Conservation (phyloP, 805 yeast genomes). For the Metschnikowia aberdeeniae region DNA sequence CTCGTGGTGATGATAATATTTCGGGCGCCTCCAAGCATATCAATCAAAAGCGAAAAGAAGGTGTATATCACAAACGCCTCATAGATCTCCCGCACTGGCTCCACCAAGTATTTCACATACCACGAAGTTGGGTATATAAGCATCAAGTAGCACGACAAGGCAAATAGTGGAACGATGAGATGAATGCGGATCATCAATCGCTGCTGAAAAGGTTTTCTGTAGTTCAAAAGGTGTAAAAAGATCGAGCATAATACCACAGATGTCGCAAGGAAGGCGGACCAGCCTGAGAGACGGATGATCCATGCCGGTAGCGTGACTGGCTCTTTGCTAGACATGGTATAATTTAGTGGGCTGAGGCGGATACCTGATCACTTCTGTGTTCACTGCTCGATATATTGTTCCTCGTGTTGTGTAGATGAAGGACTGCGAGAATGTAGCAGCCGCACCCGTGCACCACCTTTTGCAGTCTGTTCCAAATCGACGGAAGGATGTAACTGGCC, state of each 20-base stretch:
- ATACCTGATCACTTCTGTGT: no score
- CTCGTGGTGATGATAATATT: constrained; percentile 67
- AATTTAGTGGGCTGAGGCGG: no score
- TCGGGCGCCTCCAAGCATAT: constrained; percentile 89
- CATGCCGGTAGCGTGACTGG: constrained; percentile 18
- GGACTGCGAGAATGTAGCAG: not conserved
- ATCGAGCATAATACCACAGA: constrained; percentile 24
- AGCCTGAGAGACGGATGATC: constrained; percentile 19
- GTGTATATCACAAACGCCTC: constrained; percentile 96
- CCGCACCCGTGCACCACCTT: constrained; percentile 1
- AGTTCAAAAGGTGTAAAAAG: constrained; percentile 48
- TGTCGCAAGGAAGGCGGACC: constrained; percentile 21
- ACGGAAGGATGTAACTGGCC: no score
- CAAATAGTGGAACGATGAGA: constrained; percentile 76
- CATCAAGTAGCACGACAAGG: constrained; percentile 62
- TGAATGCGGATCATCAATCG: constrained; percentile 79
- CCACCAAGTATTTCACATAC: constrained; percentile 46
- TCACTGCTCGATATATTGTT: no score
- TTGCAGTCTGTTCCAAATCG: not conserved
- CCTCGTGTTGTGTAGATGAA: not conserved
- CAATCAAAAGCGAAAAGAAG: constrained; percentile 77
- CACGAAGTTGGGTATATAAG: constrained; percentile 42
- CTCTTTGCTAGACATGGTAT: not conserved
- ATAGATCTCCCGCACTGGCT: constrained; percentile 82
- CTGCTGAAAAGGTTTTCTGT: constrained; percentile 86